Evolutionary conservation across 2,329 filamentous ascomycete genomes (phyloP).

Genomic region (Escovopsis weberi): DNA sequence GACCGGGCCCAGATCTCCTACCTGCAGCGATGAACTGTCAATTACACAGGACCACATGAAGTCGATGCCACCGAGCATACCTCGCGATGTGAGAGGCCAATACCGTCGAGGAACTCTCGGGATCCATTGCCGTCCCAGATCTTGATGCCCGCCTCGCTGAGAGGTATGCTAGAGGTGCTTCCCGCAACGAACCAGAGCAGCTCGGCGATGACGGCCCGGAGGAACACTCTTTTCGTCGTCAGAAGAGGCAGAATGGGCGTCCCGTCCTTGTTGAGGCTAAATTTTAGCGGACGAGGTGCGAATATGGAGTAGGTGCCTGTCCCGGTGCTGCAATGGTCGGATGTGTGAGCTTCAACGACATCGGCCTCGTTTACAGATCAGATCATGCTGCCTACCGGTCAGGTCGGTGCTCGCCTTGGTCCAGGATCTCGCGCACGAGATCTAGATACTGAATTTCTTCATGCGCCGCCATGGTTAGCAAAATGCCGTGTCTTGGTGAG

Average conservation of each 20-base stretch:
- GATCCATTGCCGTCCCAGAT: conserved; percentile 98
- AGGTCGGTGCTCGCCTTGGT: conserved; percentile 71
- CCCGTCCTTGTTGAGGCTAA: conserved; percentile 54
- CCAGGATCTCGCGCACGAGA: conserved; percentile 72
- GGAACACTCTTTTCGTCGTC: conserved; percentile 93
- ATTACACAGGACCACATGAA: neutral
- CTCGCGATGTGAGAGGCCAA: conserved; percentile 67
- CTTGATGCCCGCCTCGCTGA: conserved; percentile 71
- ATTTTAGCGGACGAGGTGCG: conserved; percentile 74
- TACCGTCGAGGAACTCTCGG: conserved; percentile 73
- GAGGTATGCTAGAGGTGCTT: conserved; percentile 61
- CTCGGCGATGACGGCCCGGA: conserved; percentile 77
- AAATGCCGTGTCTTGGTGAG: neutral
- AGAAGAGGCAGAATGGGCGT: conserved; percentile 71
- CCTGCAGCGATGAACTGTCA: conserved; percentile 13
- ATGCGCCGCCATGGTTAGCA: conserved; percentile 29
- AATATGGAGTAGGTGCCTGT: conserved; percentile 88
- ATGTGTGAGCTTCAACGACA: neutral
- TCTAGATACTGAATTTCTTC: conserved; percentile 93
- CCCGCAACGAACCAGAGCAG: conserved; percentile 92
- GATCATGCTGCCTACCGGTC: conserved; percentile 47
- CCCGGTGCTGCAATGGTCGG: conserved; percentile 50
- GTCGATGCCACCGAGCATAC: conserved; percentile 13
- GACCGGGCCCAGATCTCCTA: conserved; percentile 80
- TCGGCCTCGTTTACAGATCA: too few relatives aligned